These are phyloP conservation scores for Lepiota brunneoincarnata DNA, from an alignment of 768 basidiomycete species.

Conservation along the genomic window DNA sequence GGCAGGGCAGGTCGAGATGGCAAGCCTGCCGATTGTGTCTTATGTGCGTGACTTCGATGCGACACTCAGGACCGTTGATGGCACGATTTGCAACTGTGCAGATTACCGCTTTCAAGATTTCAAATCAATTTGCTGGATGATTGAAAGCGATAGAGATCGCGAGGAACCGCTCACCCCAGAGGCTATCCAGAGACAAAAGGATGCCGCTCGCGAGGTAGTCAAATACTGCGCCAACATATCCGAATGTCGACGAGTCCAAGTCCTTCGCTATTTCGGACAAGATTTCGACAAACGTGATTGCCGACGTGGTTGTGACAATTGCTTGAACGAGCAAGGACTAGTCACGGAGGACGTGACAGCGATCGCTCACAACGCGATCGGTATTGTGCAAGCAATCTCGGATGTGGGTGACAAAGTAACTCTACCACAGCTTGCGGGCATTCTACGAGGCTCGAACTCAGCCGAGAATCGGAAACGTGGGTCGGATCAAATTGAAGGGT, in stretches of 20 bases:
- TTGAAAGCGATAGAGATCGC: constrained; percentile 49
- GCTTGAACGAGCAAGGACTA: constrained; percentile 47
- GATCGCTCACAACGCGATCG: constrained; percentile 53
- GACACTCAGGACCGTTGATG: background rate
- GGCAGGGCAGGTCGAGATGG: constrained; percentile 96
- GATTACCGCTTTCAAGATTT: constrained; percentile 69
- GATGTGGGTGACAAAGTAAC: constrained; percentile 53
- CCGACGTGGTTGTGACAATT: constrained; percentile 79
- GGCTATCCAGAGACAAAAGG: constrained; percentile 66
- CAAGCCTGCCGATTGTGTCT: constrained; percentile 74
- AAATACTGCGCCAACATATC: constrained; percentile 77
- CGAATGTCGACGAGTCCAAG: constrained; percentile 82
- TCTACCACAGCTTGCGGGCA: constrained; percentile 51
- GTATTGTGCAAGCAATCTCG: constrained; percentile 49
- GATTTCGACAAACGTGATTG: constrained; percentile 69
- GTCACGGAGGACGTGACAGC: constrained; percentile 58
- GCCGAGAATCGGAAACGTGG: constrained; percentile 43
- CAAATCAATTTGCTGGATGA: constrained; percentile 52
- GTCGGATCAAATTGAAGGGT: constrained; percentile 43
- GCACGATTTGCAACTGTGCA: constrained; percentile 25
- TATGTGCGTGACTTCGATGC: constrained; percentile 62
- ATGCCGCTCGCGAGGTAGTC: constrained; percentile 66
- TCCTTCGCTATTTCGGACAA: constrained; percentile 90
- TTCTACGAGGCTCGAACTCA: constrained; percentile 64
- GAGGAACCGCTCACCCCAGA: constrained; percentile 30